Conservation (phyloP, 1,139 yeast species). For the Zygosaccharomyces sapae region DNA sequence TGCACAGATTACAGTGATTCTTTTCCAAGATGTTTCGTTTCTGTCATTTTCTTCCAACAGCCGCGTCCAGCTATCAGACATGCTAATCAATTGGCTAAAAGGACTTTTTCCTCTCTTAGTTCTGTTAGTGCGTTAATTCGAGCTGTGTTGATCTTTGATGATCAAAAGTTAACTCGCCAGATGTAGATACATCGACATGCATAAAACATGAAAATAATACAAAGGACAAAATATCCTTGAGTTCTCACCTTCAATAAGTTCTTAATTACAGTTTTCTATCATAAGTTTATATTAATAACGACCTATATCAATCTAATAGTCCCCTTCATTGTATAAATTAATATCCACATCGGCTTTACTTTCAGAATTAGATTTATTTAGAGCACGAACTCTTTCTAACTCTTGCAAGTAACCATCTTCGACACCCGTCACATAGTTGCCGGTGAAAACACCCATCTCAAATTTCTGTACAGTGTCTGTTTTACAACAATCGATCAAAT, state of each 20-base stretch:
- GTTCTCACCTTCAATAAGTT: conserved; percentile 10
- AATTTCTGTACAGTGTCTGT: conserved; percentile 49
- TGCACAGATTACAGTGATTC: conserved; percentile 6
- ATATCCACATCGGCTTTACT: conserved; percentile 89
- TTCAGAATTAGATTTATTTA: conserved; percentile 53
- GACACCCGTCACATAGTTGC: conserved; percentile 86
- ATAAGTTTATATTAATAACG: conserved; percentile 5
- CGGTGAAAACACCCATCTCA: conserved; percentile 98
- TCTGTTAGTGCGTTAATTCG: background rate
- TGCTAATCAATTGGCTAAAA: background rate
- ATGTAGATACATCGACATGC: background rate
- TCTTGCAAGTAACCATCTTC: conserved; percentile 79
- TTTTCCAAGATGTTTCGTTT: background rate
- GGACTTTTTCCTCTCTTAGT: conserved; percentile 2
- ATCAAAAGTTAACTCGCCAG: background rate
- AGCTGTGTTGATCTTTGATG: background rate
- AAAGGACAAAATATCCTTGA: background rate
- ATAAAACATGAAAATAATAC: too few species aligned
- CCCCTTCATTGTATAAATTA: conserved; percentile 85
- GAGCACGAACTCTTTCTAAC: conserved; percentile 77
- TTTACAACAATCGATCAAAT: conserved; percentile 73
- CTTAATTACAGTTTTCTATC: conserved; percentile 6
- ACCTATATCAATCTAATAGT: conserved; percentile 40
- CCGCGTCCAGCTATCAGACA: conserved; percentile 7
- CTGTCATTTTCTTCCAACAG: conserved; percentile 7